These are phyloP conservation scores for Kodamaea fukazawae DNA, from an alignment of 805 yeast species.

Conservation along the genomic window DNA sequence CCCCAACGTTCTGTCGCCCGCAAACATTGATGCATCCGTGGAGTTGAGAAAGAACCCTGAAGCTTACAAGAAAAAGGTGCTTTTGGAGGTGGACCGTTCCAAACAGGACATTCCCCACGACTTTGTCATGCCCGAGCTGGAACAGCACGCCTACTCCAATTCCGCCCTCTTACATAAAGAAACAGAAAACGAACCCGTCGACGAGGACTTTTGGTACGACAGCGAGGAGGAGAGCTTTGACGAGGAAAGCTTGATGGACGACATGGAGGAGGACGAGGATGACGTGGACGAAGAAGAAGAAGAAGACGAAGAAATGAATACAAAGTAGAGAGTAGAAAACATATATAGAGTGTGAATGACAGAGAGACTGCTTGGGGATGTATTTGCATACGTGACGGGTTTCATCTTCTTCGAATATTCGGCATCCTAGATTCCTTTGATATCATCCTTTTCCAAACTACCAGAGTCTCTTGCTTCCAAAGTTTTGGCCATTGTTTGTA, in stretches of 20 bases:
- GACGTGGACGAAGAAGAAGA: conserved; percentile 61
- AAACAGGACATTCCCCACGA: conserved; percentile 85
- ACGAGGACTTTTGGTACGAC: conserved; percentile 84
- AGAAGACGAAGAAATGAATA: conserved; percentile 31
- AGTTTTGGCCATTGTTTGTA: too few relatives aligned
- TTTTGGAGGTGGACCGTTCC: conserved; percentile 78
- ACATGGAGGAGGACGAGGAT: conserved; percentile 49
- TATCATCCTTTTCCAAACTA: too few relatives aligned
- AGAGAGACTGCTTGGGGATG: not conserved
- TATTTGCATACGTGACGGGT: not conserved
- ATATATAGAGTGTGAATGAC: not conserved
- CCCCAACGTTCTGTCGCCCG: conserved; percentile 91
- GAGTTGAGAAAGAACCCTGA: conserved; percentile 82
- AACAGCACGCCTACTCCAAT: conserved; percentile 42
- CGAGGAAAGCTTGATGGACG: conserved; percentile 48
- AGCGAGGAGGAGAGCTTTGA: conserved; percentile 46
- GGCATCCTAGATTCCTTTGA: not conserved
- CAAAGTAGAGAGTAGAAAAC: conserved; percentile 8
- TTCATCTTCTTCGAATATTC: not conserved
- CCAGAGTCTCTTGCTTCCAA: too few relatives aligned
- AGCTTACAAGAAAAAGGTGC: conserved; percentile 69
- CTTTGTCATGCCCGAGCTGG: conserved; percentile 74
- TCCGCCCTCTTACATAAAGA: conserved; percentile 37
- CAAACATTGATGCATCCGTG: conserved; percentile 93
- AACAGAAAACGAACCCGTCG: conserved; percentile 55